Conservation (phyloP, 75 land plant species). For the Pseudotsuga menziesii region DNA sequence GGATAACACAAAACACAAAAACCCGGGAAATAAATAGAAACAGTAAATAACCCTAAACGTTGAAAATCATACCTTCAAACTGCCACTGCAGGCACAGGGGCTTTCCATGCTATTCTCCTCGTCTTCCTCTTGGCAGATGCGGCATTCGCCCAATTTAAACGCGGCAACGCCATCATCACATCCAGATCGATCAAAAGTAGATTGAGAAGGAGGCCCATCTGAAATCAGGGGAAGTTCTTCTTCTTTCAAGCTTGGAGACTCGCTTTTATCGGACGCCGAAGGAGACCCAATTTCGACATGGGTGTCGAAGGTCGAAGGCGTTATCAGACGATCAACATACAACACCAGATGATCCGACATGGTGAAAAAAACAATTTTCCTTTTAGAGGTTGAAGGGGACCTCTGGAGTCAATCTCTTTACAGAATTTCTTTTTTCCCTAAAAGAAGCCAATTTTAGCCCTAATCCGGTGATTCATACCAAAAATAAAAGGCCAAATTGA, state of each 20-base stretch:
- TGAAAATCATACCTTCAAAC: conserved; percentile 39
- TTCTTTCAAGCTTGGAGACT: not conserved
- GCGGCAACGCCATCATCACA: not conserved
- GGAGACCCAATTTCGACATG: not conserved
- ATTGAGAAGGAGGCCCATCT: not conserved
- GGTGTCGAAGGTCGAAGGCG: conserved; percentile 19
- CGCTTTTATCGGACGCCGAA: conserved; percentile 8
- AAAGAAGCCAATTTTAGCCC: too few species aligned
- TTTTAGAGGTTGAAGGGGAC: too few species aligned
- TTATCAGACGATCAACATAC: conserved; percentile 29
- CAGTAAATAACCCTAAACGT: not conserved
- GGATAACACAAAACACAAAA: too few species aligned
- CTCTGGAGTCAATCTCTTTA: too few species aligned
- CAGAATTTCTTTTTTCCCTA: too few species aligned
- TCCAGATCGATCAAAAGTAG: not conserved
- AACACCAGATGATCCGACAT: conserved; percentile 42
- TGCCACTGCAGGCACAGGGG: conserved; percentile 74
- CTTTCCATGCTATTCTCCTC: conserved; percentile 36
- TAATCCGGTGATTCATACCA: too few species aligned
- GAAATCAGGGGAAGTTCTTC: conserved; percentile 23
- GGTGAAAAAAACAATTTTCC: too few species aligned
- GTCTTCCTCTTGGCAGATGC: conserved; percentile 69
- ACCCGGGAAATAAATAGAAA: too few species aligned
- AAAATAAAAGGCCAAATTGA: too few species aligned
- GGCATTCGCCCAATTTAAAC: conserved; percentile 32